phyloP scores from a whole-genome alignment of 2,329 filamentous ascomycete species.

The Diaporthe australafricana region DNA sequence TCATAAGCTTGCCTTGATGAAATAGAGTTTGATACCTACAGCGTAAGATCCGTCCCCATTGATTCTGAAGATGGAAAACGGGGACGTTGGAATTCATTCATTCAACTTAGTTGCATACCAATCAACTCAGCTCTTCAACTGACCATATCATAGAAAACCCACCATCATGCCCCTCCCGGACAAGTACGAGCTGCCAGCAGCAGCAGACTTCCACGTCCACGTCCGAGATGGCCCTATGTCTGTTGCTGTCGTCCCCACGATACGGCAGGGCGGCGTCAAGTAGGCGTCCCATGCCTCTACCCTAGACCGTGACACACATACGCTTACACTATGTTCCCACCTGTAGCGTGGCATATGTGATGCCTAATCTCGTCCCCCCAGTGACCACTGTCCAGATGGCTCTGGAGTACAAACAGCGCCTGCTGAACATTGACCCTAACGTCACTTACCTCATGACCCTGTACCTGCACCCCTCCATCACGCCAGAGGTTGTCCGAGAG shows the following conservation, averaged over 20 bases:
- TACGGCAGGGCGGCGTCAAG: conserved; percentile 47
- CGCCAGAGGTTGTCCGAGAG: conserved; percentile 76
- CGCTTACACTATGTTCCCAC: conserved; percentile 32
- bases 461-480: conserved; percentile 70
- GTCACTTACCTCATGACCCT: conserved; percentile 82
- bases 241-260: conserved; percentile 63
- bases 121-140: not conserved
- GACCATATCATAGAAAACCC: not conserved
- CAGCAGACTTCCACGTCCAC: conserved; percentile 79
- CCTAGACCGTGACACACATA: conserved; percentile 44
- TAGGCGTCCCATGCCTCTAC: conserved; percentile 68
- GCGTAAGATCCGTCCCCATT: not conserved
- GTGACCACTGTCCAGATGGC: conserved; percentile 71
- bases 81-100: not conserved
- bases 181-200: conserved; percentile 66
- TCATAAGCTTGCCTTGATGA: not conserved
- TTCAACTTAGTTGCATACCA: not conserved
- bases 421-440: conserved; percentile 69
- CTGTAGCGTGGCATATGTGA: conserved; percentile 46
- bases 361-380: conserved; percentile 75
- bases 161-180: conserved; percentile 46
- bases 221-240: conserved; percentile 76
- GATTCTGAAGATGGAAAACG: not conserved
- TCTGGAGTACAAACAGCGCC: conserved; percentile 72
- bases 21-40: not conserved